Conservation (phyloP, 768 basidiomycete genomes). For the Pleurotus pulmonarius region DNA sequence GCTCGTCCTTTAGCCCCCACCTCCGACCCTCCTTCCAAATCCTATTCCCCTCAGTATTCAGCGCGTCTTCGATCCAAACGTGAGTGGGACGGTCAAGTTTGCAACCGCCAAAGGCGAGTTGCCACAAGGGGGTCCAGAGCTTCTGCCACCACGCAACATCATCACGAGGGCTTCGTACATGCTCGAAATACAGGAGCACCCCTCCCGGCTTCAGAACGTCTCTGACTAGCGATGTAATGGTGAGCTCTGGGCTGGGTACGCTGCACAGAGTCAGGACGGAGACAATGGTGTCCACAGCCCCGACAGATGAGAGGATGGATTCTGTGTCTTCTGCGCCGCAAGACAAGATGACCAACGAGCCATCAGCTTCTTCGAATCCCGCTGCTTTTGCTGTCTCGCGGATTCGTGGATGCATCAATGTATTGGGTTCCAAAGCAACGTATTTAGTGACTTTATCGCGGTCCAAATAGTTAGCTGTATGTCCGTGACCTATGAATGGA, state of each 20-base stretch:
- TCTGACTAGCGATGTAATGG: conserved; percentile 40
- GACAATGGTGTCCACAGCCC: conserved; percentile 55
- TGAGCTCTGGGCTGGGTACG: conserved; percentile 50
- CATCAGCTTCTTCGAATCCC: conserved; percentile 51
- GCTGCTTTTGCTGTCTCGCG: conserved; percentile 41
- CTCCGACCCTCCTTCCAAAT: conserved; percentile 46
- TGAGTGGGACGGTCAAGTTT: conserved; percentile 55
- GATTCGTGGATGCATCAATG: conserved; percentile 56
- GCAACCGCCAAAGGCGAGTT: conserved; percentile 57
- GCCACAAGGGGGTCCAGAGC: conserved; percentile 73
- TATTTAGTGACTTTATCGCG: conserved; percentile 52
- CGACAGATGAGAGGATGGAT: conserved; percentile 36
- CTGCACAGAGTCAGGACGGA: conserved; percentile 67
- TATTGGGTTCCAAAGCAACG: conserved; percentile 71
- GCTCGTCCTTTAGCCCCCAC: conserved; percentile 49
- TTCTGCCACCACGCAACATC: conserved; percentile 72
- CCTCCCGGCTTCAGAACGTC: conserved; percentile 64
- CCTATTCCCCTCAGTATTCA: conserved; percentile 24
- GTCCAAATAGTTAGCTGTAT: conserved; percentile 60
- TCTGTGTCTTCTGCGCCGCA: conserved; percentile 63
- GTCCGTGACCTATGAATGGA: conserved; percentile 50
- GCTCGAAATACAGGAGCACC: conserved; percentile 64
- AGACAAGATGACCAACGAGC: conserved; percentile 52
- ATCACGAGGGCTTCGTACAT: conserved; percentile 49
- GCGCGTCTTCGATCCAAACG: conserved; percentile 37